Conservation (phyloP, 2,329 filamentous ascomycete species). For the Tolypocladium paradoxum region DNA sequence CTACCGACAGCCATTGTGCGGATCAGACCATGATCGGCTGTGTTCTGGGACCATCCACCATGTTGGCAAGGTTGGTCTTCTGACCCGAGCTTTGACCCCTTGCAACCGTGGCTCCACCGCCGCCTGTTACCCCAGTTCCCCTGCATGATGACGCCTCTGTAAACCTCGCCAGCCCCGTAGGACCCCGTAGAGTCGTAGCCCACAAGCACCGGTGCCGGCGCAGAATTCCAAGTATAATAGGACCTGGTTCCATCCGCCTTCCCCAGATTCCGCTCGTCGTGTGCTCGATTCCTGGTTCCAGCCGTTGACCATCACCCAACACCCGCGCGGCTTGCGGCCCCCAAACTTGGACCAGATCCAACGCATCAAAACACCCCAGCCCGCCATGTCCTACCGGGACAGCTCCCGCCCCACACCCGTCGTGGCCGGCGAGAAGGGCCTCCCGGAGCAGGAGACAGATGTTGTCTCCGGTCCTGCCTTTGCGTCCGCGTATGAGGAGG, state of each 20-base stretch:
- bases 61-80: background rate
- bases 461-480: slow-evolving; percentile 3
- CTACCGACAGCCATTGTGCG: background rate
- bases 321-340: background rate
- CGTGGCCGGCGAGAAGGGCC: slow-evolving; percentile 4
- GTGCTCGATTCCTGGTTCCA: background rate
- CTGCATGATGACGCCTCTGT: background rate
- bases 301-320: background rate
- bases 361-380: background rate
- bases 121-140: background rate
- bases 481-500: slow-evolving; percentile 12
- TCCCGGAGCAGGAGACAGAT: background rate
- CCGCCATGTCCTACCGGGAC: background rate
- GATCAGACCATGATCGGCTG: background rate
- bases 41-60: background rate
- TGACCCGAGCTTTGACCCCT: background rate
- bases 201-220: background rate
- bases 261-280: background rate
- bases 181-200: background rate
- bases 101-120: background rate
- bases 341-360: background rate
- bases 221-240: background rate
- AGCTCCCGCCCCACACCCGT: background rate
- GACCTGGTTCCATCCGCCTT: background rate
- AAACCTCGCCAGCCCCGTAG: background rate